A percentile compares a stretch with the other conserved stretches of the same genome.
Evolutionary conservation across 1,284 basidiomycete species (phyloP).

Genomic region (Porogramme epimiltina): DNA sequence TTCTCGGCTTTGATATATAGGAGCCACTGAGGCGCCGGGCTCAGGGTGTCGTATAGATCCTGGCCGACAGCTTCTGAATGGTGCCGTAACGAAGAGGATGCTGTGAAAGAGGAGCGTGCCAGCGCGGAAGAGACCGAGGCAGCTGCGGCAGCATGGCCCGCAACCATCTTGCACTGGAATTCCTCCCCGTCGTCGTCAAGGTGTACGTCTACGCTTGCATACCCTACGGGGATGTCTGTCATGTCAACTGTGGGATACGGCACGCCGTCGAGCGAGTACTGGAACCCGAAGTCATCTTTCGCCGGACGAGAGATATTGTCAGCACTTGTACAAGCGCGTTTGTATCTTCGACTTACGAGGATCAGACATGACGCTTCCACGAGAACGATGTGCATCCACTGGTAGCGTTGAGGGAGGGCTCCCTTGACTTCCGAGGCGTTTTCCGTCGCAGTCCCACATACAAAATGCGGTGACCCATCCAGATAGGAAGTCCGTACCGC

Average conservation of each 20-base stretch:
- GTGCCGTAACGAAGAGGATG: constrained; percentile 48
- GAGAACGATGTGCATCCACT: too few relatives aligned
- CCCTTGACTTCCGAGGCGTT: constrained; percentile 23
- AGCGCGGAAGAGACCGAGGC: neutral
- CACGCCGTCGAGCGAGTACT: constrained; percentile 32
- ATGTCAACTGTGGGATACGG: constrained; percentile 37
- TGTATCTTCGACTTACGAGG: neutral
- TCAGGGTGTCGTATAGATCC: constrained; percentile 1
- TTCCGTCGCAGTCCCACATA: constrained; percentile 34
- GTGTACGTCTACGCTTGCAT: constrained; percentile 38
- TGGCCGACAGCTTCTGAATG: neutral
- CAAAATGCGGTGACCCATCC: constrained; percentile 45
- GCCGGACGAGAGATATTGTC: neutral
- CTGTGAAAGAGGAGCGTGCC: constrained; percentile 28
- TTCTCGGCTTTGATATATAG: neutral
- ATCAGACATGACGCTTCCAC: neutral
- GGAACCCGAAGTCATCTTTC: too few relatives aligned
- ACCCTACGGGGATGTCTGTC: constrained; percentile 35
- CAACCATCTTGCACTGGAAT: constrained; percentile 39
- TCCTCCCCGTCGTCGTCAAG: constrained; percentile 41
- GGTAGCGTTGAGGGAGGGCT: neutral
- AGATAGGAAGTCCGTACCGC: constrained; percentile 27
- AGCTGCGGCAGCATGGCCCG: constrained; percentile 37
- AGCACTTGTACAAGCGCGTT: neutral
- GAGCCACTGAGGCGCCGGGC: constrained; percentile 9